Base-by-base conservation (phyloP, 2,329 filamentous ascomycete species). In the Fusarium sp. region DNA sequence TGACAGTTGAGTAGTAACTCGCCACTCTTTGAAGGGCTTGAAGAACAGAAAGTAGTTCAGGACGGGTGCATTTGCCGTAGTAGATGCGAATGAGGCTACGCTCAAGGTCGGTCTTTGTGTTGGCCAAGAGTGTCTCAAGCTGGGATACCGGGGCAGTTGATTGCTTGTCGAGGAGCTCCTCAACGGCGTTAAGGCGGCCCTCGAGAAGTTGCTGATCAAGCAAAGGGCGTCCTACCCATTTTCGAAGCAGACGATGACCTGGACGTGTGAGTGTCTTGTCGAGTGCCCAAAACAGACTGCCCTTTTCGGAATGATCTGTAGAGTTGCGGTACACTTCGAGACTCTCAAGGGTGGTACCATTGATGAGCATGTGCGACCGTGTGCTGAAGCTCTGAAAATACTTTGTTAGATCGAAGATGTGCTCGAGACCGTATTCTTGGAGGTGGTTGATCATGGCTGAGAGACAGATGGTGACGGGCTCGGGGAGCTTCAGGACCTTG, bases 331-430 rank as follows among this genome's bases (percentile, higher is more conserved):
- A 99, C 3, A 99, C 94, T 77, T 99, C 96, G 14, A 99, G 86
- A 74, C 94, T 97, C 49, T 94, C 95, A 38, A 99, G 83, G 0
- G 95, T 98, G 56, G 97, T 99, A 44, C 95, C 96, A 76, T 97
- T 98, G 63, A 99, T 84, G 6, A 98, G 84, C 96, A 99, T 98
- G 76, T 98, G 94, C 15, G 95, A 94, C 38, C 94, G 87, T 9
- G 94, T 93, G 72, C 93, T 97, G 81, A 99, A 99, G 3, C 94
- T 94, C 72, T 97, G 92, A 76, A 99, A 99, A 81, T 98, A 97
- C 74, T 97, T 97, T 3, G 96, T 98, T 43, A 99, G 83, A 75
- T 97, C 92, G 73, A 99, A 97, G 54, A 99, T 93, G 82, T 98
- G 94, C 78, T 98, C 92, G 21, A 99, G 85, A 1, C 94, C 94